These are phyloP conservation scores for Wickerhamiella cacticola DNA, from an alignment of 805 yeast species.

Conservation along the genomic window DNA sequence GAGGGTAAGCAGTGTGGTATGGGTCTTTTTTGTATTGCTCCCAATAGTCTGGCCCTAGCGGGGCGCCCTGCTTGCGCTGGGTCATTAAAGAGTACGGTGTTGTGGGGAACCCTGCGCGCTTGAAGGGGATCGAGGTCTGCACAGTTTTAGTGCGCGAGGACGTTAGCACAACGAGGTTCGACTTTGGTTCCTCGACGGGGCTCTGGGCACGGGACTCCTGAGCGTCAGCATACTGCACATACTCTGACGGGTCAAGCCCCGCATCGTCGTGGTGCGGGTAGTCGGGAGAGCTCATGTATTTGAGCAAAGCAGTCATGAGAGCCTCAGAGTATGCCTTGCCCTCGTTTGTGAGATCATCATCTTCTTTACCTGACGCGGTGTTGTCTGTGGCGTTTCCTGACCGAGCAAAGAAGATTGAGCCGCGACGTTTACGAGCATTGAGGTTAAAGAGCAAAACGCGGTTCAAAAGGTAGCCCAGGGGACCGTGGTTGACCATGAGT, in stretches of 20 bases:
- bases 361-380: constrained; percentile 51
- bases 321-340: constrained; percentile 58
- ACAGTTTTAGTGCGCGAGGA: constrained; percentile 77
- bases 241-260: constrained; percentile 4
- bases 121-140: constrained; percentile 63
- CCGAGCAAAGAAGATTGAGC: constrained; percentile 80
- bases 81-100: constrained; percentile 72
- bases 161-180: constrained; percentile 72
- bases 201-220: constrained; percentile 5
- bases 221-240: constrained; percentile 1
- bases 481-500: constrained; percentile 65
- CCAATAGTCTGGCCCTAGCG: neutral
- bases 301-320: constrained; percentile 46
- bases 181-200: neutral
- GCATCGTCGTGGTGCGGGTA: constrained; percentile 12
- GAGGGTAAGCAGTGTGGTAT: constrained; percentile 80
- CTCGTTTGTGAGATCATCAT: constrained; percentile 67
- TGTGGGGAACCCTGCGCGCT: constrained; percentile 47
- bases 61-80: constrained; percentile 64
- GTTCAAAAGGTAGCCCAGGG: constrained; percentile 78
- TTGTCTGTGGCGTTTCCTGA: constrained; percentile 33
- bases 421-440: constrained; percentile 78
- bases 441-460: constrained; percentile 84
- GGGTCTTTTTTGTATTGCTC: constrained; percentile 51
- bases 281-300: constrained; percentile 23